These are phyloP conservation scores for Fusarium sp. DNA, from an alignment of 2,329 filamentous ascomycete genomes.

Conservation along the genomic window DNA sequence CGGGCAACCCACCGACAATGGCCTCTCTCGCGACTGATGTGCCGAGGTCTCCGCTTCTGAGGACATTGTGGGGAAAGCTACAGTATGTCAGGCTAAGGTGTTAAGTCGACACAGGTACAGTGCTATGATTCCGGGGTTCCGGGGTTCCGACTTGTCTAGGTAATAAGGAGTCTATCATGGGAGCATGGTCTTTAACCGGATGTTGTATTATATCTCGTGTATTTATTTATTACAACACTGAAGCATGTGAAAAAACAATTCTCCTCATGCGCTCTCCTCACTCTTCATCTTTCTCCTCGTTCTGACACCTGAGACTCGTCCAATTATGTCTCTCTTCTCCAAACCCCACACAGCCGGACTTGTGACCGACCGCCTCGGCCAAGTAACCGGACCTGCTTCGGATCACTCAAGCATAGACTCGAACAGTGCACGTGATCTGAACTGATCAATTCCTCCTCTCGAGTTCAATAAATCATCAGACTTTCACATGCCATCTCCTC, in stretches of 20 bases:
- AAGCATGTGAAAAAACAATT: constrained; percentile 31
- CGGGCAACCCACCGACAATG: constrained; percentile 41
- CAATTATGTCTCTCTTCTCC: constrained; percentile 27
- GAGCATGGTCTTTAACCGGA: background rate
- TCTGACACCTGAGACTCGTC: background rate
- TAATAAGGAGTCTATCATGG: background rate
- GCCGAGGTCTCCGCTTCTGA: constrained; percentile 43
- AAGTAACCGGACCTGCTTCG: constrained; percentile 17
- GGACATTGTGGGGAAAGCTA: constrained; percentile 31
- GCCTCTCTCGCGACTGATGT: constrained; percentile 27
- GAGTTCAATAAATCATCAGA: background rate
- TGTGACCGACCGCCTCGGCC: constrained; percentile 35
- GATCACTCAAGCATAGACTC: background rate
- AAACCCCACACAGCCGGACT: constrained; percentile 35
- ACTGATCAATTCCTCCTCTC: background rate
- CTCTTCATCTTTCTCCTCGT: background rate
- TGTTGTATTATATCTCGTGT: background rate
- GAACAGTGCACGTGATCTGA: constrained; percentile 19
- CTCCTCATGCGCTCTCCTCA: constrained; percentile 12
- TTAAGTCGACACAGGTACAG: background rate
- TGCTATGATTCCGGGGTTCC: constrained; percentile 23
- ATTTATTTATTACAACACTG: background rate
- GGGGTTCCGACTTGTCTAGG: background rate
- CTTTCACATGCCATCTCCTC: constrained; percentile 28
- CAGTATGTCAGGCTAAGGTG: background rate